Percentiles rank a stretch among this genome's conserved stretches.
These are phyloP conservation scores for Fusarium sp. DNA, from an alignment of 2,329 filamentous ascomycete genomes.

Conservation along the genomic window DNA sequence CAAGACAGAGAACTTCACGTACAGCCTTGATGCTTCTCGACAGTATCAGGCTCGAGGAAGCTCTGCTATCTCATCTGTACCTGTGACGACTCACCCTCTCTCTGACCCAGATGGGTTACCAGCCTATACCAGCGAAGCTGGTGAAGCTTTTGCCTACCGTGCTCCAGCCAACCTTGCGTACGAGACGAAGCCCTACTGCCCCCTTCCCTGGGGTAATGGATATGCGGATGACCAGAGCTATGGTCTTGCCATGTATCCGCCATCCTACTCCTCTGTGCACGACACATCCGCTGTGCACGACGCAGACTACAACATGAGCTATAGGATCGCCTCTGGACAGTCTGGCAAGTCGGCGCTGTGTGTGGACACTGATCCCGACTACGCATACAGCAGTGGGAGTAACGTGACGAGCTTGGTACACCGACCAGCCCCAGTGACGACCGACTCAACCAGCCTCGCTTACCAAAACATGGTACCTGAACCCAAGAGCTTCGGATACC, in stretches of 20 bases:
- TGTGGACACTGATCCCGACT: conserved; percentile 44
- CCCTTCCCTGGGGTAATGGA: conserved; percentile 40
- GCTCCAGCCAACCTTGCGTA: conserved; percentile 40
- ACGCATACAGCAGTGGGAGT: conserved; percentile 40
- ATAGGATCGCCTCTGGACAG: conserved; percentile 41
- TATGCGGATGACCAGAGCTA: conserved; percentile 44
- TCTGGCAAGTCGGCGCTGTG: conserved; percentile 41
- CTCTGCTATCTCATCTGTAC: conserved; percentile 25
- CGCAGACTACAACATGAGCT: conserved; percentile 44
- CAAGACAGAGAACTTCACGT: conserved; percentile 45
- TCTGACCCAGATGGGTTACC: conserved; percentile 38
- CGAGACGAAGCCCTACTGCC: conserved; percentile 43
- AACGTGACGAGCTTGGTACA: conserved; percentile 28
- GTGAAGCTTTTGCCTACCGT: conserved; percentile 38
- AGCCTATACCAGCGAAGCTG: conserved; percentile 27
- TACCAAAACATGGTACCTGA: conserved; percentile 20
- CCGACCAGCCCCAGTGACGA: conserved; percentile 12
- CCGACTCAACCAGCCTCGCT: conserved; percentile 10
- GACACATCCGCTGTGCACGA: conserved; percentile 40
- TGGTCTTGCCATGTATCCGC: conserved; percentile 43
- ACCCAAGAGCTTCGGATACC: conserved; percentile 10
- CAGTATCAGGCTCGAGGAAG: conserved; percentile 46
- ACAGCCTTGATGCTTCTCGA: conserved; percentile 49
- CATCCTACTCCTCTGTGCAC: conserved; percentile 32
- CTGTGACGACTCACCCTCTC: conserved; percentile 14